phyloP scores from a whole-genome alignment of 2,329 filamentous ascomycete species.

The Fusarium phyllophilum region DNA sequence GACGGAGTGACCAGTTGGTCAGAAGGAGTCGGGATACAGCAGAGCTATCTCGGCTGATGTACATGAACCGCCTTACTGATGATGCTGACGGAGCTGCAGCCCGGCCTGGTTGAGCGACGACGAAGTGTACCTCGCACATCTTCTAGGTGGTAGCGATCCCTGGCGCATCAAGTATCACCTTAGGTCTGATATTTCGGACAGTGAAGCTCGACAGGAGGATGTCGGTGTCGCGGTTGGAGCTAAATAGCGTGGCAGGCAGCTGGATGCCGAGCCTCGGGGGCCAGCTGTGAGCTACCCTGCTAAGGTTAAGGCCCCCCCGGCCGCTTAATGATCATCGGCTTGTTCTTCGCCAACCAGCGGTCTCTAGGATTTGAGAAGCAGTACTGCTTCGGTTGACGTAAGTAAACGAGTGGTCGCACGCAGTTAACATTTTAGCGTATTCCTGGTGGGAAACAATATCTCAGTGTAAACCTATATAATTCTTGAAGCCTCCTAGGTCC shows the following conservation, averaged over 20 bases:
- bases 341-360: fast-evolving
- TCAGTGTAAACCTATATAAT: not conserved
- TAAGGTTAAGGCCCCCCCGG: not conserved
- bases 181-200: not conserved
- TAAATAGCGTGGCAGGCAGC: not conserved
- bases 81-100: not conserved
- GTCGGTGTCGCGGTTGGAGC: not conserved
- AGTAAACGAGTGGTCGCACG: not conserved
- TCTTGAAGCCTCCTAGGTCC: not conserved
- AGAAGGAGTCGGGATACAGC: too few relatives aligned
- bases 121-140: too few relatives aligned
- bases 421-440: not conserved
- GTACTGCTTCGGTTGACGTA: not conserved
- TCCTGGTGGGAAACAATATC: not conserved
- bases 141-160: not conserved
- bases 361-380: not conserved
- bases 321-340: not conserved
- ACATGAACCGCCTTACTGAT: too few relatives aligned
- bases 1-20: too few relatives aligned
- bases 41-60: too few relatives aligned
- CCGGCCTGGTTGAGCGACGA: not conserved
- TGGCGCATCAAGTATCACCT: not conserved
- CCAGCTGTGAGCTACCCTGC: not conserved
- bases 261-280: not conserved
- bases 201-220: not conserved